Conservation (phyloP, 139 green algal genomes). For the Picochlorum sp. region DNA sequence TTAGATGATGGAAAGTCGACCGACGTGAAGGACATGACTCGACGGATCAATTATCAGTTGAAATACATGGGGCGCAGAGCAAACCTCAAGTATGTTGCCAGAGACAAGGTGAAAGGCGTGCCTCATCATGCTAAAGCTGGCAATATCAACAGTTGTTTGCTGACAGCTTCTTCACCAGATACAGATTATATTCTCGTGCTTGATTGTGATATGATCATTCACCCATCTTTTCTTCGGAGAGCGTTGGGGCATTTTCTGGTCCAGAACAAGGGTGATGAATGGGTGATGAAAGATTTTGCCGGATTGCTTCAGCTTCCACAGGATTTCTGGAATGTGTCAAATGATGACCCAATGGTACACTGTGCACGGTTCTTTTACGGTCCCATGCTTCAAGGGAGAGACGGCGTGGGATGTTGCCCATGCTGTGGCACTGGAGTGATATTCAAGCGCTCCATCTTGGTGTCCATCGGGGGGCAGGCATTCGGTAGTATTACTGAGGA, state of each 20-base stretch:
- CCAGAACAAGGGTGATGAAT: neutral
- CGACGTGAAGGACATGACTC: slow-evolving; percentile 3
- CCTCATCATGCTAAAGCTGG: neutral
- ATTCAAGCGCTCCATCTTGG: neutral
- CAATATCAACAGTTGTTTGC: neutral
- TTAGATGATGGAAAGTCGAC: slow-evolving; percentile 11
- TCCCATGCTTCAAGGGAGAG: neutral
- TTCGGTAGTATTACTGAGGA: neutral
- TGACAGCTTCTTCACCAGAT: neutral
- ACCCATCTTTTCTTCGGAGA: neutral
- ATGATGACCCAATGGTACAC: neutral
- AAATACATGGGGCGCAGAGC: neutral
- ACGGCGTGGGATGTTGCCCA: neutral
- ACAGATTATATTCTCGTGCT: slow-evolving; percentile 1
- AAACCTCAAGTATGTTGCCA: slow-evolving; percentile 9
- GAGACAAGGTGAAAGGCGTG: slow-evolving; percentile 8
- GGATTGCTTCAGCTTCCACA: neutral
- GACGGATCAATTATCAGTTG: slow-evolving; percentile 1
- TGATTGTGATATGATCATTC: neutral
- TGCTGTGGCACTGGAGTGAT: neutral
- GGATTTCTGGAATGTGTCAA: slow-evolving; percentile 3
- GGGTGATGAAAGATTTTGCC: neutral
- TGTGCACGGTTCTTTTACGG: slow-evolving; percentile 5
- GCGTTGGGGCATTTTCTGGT: neutral
- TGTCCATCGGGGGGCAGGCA: neutral